A percentile compares a stretch with the other conserved stretches of the same genome.
Conservation (phyloP, 805 yeast genomes). For the Metschnikowia cerradonensis region DNA sequence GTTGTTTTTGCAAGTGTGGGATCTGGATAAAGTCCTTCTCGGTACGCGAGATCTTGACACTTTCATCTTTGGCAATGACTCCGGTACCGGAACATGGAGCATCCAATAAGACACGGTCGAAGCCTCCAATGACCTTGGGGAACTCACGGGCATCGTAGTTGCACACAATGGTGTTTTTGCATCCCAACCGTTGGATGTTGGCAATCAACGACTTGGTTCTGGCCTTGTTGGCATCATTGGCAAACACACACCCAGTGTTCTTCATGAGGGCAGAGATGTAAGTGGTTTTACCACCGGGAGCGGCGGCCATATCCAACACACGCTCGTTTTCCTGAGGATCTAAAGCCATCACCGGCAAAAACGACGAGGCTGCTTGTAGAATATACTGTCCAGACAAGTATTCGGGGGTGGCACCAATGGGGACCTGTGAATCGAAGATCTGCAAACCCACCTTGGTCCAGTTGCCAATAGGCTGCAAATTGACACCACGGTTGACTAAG, state of each 20-base stretch:
- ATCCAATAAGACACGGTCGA: constrained; percentile 89
- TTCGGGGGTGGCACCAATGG: constrained; percentile 99
- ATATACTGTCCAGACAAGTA: constrained; percentile 97
- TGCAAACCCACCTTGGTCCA: constrained; percentile 99
- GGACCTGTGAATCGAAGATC: constrained; percentile 97
- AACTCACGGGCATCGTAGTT: constrained; percentile 98
- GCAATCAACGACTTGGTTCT: constrained; percentile 96
- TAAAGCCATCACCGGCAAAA: constrained; percentile 95
- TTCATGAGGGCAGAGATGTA: constrained; percentile 95
- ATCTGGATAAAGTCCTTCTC: constrained; percentile 95
- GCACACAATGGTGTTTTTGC: constrained; percentile 94
- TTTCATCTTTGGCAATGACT: constrained; percentile 95
- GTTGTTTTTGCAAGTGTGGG: constrained; percentile 94
- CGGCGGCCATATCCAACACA: constrained; percentile 97
- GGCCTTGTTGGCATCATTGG: constrained; percentile 94
- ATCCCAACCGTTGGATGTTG: constrained; percentile 94
- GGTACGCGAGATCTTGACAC: constrained; percentile 88
- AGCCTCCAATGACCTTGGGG: constrained; percentile 97
- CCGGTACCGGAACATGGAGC: constrained; percentile 99
- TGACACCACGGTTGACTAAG: constrained; percentile 93
- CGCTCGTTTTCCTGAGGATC: constrained; percentile 98
- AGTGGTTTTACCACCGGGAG: constrained; percentile 99
- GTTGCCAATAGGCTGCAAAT: constrained; percentile 91
- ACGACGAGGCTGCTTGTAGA: constrained; percentile 96
- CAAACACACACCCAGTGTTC: constrained; percentile 95